Evolutionary conservation across 768 basidiomycete species (phyloP).

Genomic region (Tylopilus sp.): DNA sequence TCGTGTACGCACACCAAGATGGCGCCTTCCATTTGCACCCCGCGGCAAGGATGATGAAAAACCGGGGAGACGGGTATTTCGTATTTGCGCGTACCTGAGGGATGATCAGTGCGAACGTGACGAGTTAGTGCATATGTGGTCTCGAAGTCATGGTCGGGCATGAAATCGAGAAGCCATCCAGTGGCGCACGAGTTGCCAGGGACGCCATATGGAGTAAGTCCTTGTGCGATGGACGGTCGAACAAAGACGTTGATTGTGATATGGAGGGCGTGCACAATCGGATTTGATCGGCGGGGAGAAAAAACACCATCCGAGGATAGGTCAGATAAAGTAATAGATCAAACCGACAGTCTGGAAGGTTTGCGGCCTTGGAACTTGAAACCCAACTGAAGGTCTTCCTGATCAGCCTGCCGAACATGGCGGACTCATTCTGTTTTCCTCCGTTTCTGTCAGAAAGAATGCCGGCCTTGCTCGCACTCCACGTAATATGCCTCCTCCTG

Average conservation of each 20-base stretch:
- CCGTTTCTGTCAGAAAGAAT: slow-evolving; percentile 23
- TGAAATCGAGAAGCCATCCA: slow-evolving; percentile 9
- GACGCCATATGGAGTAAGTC: slow-evolving; percentile 7
- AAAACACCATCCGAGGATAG: slow-evolving; percentile 24
- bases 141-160: slow-evolving; percentile 4
- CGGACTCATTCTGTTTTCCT: slow-evolving; percentile 26
- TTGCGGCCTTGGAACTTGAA: slow-evolving; percentile 32
- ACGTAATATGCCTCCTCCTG: slow-evolving; percentile 24
- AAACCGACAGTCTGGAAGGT: slow-evolving; percentile 25
- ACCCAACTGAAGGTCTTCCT: slow-evolving; percentile 25
- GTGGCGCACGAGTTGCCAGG: slow-evolving; percentile 17
- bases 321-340: slow-evolving; percentile 33
- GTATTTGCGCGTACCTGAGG: slow-evolving; percentile 15
- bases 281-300: slow-evolving; percentile 35
- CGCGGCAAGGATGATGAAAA: slow-evolving; percentile 1
- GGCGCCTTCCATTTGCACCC: not conserved
- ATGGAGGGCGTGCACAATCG: slow-evolving; percentile 22
- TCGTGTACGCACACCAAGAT: not conserved
- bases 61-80: not conserved
- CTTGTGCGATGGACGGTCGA: slow-evolving; percentile 7
- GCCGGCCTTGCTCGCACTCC: slow-evolving; percentile 6
- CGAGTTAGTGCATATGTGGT: not conserved
- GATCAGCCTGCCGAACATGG: slow-evolving; percentile 30
- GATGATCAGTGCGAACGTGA: slow-evolving; percentile 7
- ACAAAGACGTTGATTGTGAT: slow-evolving; percentile 17